Evolutionary conservation across 345 rosid genomes (phyloP), one percentile per base, ranked within the genome.

Genomic region (Garcia nutans): DNA sequence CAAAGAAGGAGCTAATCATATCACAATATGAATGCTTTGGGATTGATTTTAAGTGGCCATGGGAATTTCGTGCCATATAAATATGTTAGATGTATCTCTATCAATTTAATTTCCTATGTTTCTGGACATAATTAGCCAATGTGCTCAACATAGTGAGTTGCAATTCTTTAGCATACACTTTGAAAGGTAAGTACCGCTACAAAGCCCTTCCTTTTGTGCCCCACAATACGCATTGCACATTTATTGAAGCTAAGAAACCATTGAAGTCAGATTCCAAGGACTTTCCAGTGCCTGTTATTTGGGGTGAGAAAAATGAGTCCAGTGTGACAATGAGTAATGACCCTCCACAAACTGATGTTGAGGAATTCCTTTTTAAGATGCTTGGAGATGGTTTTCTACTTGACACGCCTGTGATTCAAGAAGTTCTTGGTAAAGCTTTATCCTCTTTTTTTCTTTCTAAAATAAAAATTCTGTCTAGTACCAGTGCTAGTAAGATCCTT

Each of bases 311-410:
- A 78, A 71, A 8, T 66, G 73, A 73, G 19, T 65, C 69, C 60
- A 67, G 23, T 68, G 68, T 41, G 19, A 61, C 73, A 73, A 55
- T 24, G 58, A 69, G 26, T 47, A 74, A 41, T 57, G 77, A 50
- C 74, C 55, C 78, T 72, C 41, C 71, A 63, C 72, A 49, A 20
- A 70, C 77, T 73, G 87, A 83, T 67, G 61, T 86, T 33, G 87
- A 87, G 78, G 84, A 89, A 52, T 89, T 89, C 74, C 71, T 86
- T n/a, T 70, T 82, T 49, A 82, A 81, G 70, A 84, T 89, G 89
- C 89, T 89, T 54, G 83, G 76, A 78, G 85, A 79, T 69, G 90
- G 92, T 23, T 89, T 87, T 72, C 86, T 80, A 84, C 87, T 85
- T 62, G 89, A 86, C 58, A 80, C 55, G 71, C 74, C 78, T 60